A percentile compares a stretch with the other conserved stretches of the same genome.
Conservation (phyloP, 2,329 filamentous ascomycete species). For the Fusarium odoratissimum region DNA sequence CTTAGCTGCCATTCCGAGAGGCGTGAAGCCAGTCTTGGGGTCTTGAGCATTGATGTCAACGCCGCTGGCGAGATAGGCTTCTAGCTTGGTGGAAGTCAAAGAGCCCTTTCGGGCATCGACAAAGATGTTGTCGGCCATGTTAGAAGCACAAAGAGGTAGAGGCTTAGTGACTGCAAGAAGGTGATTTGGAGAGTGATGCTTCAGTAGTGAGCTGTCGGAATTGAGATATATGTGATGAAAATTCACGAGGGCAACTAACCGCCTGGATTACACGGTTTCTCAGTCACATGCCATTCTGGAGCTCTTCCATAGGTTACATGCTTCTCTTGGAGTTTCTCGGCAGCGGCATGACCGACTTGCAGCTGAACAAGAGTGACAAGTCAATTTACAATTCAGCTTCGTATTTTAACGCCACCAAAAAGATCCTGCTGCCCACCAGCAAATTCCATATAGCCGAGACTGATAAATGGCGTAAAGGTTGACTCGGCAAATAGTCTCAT, state of each 20-base stretch:
- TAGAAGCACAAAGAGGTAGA: background rate
- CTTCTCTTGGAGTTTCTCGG: background rate
- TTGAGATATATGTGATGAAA: background rate
- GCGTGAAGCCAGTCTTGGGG: background rate
- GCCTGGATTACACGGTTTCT: rapidly evolving
- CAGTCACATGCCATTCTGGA: background rate
- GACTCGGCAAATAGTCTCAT: background rate
- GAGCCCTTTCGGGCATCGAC: background rate
- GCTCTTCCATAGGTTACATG: rapidly evolving
- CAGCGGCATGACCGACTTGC: background rate
- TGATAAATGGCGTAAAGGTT: background rate
- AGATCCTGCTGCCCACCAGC: too few species aligned
- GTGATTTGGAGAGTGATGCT: too few species aligned
- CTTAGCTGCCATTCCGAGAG: background rate
- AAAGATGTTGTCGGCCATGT: background rate
- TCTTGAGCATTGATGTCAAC: background rate
- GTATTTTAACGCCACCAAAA: background rate
- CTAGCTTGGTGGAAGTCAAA: background rate
- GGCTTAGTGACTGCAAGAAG: rapidly evolving
- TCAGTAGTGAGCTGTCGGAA: background rate
- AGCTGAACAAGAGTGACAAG: background rate
- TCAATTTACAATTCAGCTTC: background rate
- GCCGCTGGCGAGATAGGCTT: background rate
- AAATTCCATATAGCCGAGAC: background rate
- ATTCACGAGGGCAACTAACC: background rate